These are phyloP conservation scores for Mycena epipterygia DNA, from an alignment of 768 basidiomycete genomes.

Conservation along the genomic window DNA sequence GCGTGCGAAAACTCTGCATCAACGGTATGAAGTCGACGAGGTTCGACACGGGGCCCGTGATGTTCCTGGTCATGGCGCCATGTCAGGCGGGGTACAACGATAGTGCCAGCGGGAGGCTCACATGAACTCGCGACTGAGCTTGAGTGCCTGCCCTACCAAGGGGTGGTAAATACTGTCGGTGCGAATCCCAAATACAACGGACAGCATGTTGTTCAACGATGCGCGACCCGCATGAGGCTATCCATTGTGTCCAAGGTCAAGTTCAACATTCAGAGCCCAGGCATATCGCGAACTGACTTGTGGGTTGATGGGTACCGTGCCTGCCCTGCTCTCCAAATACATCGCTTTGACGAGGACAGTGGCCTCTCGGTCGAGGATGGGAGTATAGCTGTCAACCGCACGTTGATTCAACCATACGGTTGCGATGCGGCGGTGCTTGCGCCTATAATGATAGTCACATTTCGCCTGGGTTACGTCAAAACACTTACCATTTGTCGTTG, in stretches of 20 bases:
- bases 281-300: slow-evolving; percentile 5
- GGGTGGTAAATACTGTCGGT: slow-evolving; percentile 55
- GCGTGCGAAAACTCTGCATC: slow-evolving; percentile 56
- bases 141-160: slow-evolving; percentile 51
- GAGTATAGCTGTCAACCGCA: slow-evolving; percentile 7
- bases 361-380: slow-evolving; percentile 4
- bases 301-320: slow-evolving; percentile 3
- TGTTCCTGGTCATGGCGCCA: too few relatives aligned
- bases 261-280: too few relatives aligned
- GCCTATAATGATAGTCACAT: neutral
- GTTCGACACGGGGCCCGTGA: slow-evolving; percentile 60
- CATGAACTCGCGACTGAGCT: slow-evolving; percentile 61
- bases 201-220: slow-evolving; percentile 60
- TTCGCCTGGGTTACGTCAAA: too few relatives aligned
- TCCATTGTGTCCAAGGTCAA: too few relatives aligned
- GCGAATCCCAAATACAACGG: slow-evolving; percentile 57
- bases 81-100: too few relatives aligned
- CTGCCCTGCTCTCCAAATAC: slow-evolving; percentile 1
- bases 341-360: slow-evolving; percentile 6
- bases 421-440: slow-evolving; percentile 20
- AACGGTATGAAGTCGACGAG: slow-evolving; percentile 59
- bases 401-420: slow-evolving; percentile 5
- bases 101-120: too few relatives aligned
- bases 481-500: slow-evolving; percentile 11
- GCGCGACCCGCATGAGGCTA: slow-evolving; percentile 57